Evolutionary conservation across 176 grass and related monocot genomes (phyloP), one percentile per base, ranked within the genome.

Genomic region (Pontederia paniculata): DNA sequence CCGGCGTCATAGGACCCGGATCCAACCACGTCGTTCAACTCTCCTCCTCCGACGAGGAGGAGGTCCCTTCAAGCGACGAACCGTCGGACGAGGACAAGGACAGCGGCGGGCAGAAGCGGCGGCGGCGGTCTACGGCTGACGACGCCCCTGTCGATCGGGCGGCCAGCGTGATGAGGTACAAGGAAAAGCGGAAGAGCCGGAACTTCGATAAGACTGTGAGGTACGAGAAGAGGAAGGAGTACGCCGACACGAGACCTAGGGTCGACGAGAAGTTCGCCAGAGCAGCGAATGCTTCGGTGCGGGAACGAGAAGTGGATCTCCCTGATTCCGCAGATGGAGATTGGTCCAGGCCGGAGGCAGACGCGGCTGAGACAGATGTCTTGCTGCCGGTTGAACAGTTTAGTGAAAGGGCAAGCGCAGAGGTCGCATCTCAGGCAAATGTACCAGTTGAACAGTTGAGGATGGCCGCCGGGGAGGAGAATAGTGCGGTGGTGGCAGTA

Each of bases 191-290:
- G 56, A 81, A 84, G 73, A 89, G 58, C 54, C 86, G 86, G 23
- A 81, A 59, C 70, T 89, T 84, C 62, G 77, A 89, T 58, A 89
- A 89, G 77, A 89, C 86, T 14, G 75, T 84, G 74, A 77, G 86
- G 11, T 89, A 81, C 74, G 77, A 62, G 25, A 83, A 83, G 17
- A 75, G 88, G 71, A 94, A 87, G 83, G 79, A 62, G 17, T 86
- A 94, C 58, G 83, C 83, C 45, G 88, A 94, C 68, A 67, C 70
- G 52, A 73, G 80, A 15, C 83, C 81, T 0, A 65, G 88, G 73
- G 76, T 94, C 75, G 86, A 86, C 65, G 88, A 83, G 56, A 80
- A 84, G 65, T 94, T 94, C 62, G 76, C 72, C 51, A 87, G 83
- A 57, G 53, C 80, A 0, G 46, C 25, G 25, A 57, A 61, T n/a